Evolutionary conservation across 2,329 filamentous ascomycete species (phyloP).

Genomic region (Phaeosphaeriaceae sp.): DNA sequence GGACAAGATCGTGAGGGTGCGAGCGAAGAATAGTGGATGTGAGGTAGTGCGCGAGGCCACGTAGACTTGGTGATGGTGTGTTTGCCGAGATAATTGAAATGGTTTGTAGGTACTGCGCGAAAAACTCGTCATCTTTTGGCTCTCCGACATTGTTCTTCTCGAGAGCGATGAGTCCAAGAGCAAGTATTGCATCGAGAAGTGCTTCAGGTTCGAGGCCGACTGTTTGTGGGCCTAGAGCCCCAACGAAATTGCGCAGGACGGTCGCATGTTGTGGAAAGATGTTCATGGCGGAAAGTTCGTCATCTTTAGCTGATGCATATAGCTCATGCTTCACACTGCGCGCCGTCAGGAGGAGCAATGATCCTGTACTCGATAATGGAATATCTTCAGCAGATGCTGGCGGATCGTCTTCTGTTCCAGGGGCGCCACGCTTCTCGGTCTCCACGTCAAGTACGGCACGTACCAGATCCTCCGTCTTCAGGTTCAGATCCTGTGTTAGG

Average conservation of each 20-base stretch:
- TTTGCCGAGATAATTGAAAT: constrained; percentile 58
- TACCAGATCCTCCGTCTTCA: constrained; percentile 57
- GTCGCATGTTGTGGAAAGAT: constrained; percentile 62
- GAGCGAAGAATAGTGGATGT: constrained; percentile 58
- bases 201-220: constrained; percentile 54
- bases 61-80: constrained; percentile 54
- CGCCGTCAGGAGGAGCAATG: constrained; percentile 61
- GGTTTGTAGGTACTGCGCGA: constrained; percentile 59
- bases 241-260: constrained; percentile 60
- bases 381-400: constrained; percentile 61
- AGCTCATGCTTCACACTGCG: constrained; percentile 57
- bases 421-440: constrained; percentile 50
- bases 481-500: constrained; percentile 64
- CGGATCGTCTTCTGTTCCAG: constrained; percentile 61
- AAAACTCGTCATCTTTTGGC: constrained; percentile 58
- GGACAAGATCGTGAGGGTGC: constrained; percentile 59
- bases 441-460: constrained; percentile 51
- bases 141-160: constrained; percentile 54
- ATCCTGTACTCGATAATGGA: constrained; percentile 62
- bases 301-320: constrained; percentile 51
- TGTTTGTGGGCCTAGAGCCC: constrained; percentile 43
- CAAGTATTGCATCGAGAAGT: constrained; percentile 61
- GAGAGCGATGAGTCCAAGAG: constrained; percentile 58
- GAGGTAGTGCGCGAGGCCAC: constrained; percentile 58
- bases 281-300: constrained; percentile 46